These are phyloP conservation scores for Cnidoscolus chayamansa DNA, from an alignment of 441 rosid species.

Conservation along the genomic window DNA sequence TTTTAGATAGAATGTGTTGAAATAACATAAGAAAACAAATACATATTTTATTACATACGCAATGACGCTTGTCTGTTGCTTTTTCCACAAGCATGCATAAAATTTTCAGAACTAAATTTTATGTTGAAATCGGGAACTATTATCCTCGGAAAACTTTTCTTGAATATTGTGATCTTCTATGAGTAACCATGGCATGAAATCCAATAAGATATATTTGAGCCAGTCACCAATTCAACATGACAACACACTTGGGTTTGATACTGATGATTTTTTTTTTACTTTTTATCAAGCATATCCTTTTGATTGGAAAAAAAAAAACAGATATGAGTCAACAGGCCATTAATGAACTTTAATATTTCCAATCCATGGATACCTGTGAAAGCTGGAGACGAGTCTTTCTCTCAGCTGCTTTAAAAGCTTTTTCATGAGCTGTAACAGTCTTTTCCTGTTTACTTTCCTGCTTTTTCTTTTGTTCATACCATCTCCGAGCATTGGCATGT, in stretches of 20 bases:
- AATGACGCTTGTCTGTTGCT: neutral
- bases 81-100: neutral
- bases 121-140: neutral
- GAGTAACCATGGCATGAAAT: neutral
- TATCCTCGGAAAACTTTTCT: neutral
- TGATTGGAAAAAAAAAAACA: neutral
- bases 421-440: conserved; percentile 86
- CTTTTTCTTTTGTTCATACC: conserved; percentile 93
- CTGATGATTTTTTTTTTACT: neutral
- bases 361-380: conserved; percentile 60
- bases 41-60: neutral
- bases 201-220: conserved; percentile 1
- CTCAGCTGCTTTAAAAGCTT: conserved; percentile 97
- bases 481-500: conserved; percentile 88
- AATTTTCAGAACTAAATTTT: neutral
- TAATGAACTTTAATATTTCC: conserved; percentile 14
- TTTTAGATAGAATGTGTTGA: neutral
- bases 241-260: neutral
- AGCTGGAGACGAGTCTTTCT: conserved; percentile 90
- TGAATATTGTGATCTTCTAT: neutral
- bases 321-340: neutral
- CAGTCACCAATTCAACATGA: conserved; percentile 9
- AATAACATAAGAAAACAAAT: neutral
- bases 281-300: neutral
- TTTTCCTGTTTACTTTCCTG: conserved; percentile 94